A percentile compares a stretch with the other conserved stretches of the same genome.
Evolutionary conservation across 2,329 filamentous ascomycete species (phyloP).

Genomic region (Diaporthe eres): DNA sequence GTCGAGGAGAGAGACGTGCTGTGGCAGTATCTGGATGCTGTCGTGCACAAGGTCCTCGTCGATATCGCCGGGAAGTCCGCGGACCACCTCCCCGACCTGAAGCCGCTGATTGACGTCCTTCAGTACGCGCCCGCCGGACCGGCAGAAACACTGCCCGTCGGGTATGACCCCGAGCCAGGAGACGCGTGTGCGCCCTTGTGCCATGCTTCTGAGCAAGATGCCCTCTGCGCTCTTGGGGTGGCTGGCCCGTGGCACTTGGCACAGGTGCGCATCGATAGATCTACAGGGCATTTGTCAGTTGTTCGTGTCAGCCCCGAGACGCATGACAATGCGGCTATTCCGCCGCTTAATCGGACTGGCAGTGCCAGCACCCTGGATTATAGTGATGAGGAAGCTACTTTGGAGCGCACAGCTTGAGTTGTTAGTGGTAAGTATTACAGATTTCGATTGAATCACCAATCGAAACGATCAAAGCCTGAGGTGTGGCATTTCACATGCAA

Average conservation of each 20-base stretch:
- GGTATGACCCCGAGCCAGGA: not conserved
- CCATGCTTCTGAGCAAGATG: not conserved
- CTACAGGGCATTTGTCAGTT: not conserved
- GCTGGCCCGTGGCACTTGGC: not conserved
- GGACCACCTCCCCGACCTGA: not conserved
- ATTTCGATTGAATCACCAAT: not conserved
- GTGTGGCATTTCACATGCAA: not conserved
- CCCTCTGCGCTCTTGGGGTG: not conserved
- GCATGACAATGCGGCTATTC: not conserved
- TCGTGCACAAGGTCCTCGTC: not conserved
- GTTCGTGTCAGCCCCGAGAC: not conserved
- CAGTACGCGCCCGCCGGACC: not conserved
- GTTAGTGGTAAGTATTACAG: too few relatives aligned
- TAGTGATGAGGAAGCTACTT: not conserved
- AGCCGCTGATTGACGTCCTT: not conserved
- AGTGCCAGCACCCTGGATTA: not conserved
- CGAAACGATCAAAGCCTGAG: too few relatives aligned
- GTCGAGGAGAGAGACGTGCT: not conserved
- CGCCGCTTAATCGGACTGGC: not conserved
- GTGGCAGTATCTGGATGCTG: not conserved
- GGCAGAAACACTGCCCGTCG: not conserved
- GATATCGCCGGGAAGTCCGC: accelerated
- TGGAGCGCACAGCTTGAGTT: not conserved
- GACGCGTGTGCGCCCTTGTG: not conserved
- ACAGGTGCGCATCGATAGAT: not conserved